phyloP scores from a whole-genome alignment of 768 basidiomycete species.

The Mycena filopes region DNA sequence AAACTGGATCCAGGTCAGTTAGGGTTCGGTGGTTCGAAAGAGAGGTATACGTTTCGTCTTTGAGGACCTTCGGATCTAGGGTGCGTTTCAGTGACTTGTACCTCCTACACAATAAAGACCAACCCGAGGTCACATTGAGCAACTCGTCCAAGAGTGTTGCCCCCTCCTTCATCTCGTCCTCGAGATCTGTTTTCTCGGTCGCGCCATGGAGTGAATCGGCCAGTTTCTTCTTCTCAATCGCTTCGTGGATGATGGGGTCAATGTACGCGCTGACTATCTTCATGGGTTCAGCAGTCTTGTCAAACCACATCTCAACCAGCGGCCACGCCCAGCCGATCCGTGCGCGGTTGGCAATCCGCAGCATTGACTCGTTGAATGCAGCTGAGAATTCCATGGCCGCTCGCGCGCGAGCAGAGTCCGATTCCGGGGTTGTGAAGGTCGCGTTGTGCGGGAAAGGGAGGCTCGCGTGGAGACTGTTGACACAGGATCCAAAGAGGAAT shows the following conservation, averaged over 20 bases:
- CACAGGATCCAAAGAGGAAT: conserved; percentile 71
- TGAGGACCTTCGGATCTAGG: conserved; percentile 56
- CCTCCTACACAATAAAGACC: conserved; percentile 31
- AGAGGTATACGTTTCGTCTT: conserved; percentile 54
- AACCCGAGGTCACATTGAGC: conserved; percentile 57
- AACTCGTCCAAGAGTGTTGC: conserved; percentile 68
- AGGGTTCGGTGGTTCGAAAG: too few relatives aligned
- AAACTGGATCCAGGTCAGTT: conserved; percentile 38
- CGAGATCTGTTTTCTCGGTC: conserved; percentile 43
- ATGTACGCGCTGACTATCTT: conserved; percentile 62
- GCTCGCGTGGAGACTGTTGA: conserved; percentile 60
- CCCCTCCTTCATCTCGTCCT: conserved; percentile 48
- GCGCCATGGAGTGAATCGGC: conserved; percentile 14
- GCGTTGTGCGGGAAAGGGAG: conserved; percentile 64
- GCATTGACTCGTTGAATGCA: conserved; percentile 62
- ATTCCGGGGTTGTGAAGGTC: conserved; percentile 36
- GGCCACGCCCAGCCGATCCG: conserved; percentile 65
- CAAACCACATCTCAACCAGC: conserved; percentile 58
- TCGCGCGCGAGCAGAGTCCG: conserved; percentile 39
- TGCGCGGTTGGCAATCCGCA: conserved; percentile 52
- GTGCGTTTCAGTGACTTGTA: background rate
- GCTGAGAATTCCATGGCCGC: conserved; percentile 55
- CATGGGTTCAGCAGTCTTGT: conserved; percentile 60
- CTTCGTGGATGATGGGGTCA: conserved; percentile 62
- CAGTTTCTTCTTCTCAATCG: conserved; percentile 55